A percentile compares a stretch with the other conserved stretches of the same genome.
These are phyloP conservation scores for Hapsidospora chrysogenum DNA, from an alignment of 495 filamentous ascomycete species.

Conservation along the genomic window DNA sequence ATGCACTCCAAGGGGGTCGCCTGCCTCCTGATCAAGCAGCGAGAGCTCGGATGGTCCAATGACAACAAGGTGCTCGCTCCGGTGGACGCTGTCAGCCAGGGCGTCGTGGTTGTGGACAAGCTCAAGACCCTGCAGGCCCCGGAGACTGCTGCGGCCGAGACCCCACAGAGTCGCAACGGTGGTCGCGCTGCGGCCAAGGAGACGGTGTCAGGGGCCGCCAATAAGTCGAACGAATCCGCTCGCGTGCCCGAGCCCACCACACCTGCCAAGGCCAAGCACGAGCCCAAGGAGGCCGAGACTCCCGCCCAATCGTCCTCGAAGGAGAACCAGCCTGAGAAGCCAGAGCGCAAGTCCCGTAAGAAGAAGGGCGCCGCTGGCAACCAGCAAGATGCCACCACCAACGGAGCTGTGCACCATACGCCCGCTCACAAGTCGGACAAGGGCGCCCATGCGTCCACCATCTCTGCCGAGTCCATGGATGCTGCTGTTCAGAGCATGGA, in stretches of 20 bases:
- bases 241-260: constrained; percentile 6
- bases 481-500: constrained; percentile 26
- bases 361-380: constrained; percentile 22
- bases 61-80: constrained; percentile 70
- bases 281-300: constrained; percentile 25
- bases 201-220: constrained; percentile 4
- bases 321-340: constrained; percentile 13
- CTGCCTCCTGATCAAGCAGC: constrained; percentile 64
- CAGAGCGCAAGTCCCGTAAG: constrained; percentile 29
- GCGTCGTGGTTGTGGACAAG: constrained; percentile 33
- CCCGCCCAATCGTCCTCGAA: constrained; percentile 15
- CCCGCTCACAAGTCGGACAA: too few species aligned
- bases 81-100: constrained; percentile 55
- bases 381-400: constrained; percentile 5
- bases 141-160: constrained; percentile 7
- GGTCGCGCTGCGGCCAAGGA: constrained; percentile 22
- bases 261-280: constrained; percentile 14
- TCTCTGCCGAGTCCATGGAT: constrained; percentile 27
- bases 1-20: constrained; percentile 96
- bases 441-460: constrained; percentile 1
- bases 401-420: too few species aligned
- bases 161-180: constrained; percentile 18
- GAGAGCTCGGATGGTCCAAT: constrained; percentile 74
- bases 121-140: constrained; percentile 19
- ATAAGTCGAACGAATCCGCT: constrained; percentile 8